Conservation (phyloP, 495 filamentous ascomycete species). For the Daldinia childiae region DNA sequence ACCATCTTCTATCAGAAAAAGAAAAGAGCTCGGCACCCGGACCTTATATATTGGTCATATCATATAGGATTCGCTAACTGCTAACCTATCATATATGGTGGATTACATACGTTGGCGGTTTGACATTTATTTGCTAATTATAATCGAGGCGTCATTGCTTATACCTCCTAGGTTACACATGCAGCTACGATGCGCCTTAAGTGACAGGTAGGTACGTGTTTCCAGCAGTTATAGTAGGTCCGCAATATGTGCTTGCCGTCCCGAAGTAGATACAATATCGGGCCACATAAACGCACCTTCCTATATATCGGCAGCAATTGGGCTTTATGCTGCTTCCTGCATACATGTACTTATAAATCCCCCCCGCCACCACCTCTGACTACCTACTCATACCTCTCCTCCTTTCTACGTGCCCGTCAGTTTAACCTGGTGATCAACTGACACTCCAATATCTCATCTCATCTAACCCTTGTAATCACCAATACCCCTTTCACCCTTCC, state of each 20-base stretch:
- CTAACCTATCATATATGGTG: background rate
- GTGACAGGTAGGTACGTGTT: background rate
- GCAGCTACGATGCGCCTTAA: background rate
- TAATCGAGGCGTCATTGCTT: background rate
- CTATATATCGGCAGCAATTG: background rate
- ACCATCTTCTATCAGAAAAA: background rate
- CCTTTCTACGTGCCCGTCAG: background rate
- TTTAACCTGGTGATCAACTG: background rate
- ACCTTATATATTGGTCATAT: slow-evolving; percentile 2
- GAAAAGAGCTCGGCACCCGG: background rate
- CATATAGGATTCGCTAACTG: background rate
- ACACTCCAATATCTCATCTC: background rate
- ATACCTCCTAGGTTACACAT: background rate
- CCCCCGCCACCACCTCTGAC: background rate
- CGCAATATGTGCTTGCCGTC: background rate
- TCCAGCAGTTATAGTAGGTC: background rate
- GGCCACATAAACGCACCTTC: background rate
- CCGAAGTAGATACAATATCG: background rate
- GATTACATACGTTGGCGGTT: background rate
- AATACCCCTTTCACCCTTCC: background rate
- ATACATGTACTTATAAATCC: background rate
- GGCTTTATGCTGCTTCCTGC: background rate
- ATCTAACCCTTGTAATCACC: background rate
- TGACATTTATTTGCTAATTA: background rate
- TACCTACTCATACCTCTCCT: background rate